Base-by-base conservation (phyloP, 1,139 yeast species). In the Pichiaceae sp. region DNA sequence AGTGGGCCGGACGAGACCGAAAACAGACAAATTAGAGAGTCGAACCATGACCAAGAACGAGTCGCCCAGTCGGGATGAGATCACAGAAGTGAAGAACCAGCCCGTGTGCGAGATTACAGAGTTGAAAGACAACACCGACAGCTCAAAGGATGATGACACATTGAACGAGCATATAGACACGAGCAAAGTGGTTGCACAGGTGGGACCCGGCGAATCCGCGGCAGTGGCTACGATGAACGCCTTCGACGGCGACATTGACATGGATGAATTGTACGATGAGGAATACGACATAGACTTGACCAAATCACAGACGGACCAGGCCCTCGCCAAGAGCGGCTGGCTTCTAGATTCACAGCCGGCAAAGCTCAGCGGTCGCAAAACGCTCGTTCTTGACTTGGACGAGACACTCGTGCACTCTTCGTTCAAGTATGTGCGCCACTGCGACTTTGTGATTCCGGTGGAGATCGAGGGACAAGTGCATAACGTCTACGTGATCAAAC, bases 321-420 rank as follows among this genome's bases (percentile, higher is more conserved):
- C 59, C 55, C 62, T 72, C 55, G 68, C 79, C 47, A 57, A 73
- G 52, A 53, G 82, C 4, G 86, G 83, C 4, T 74, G 73, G 64
- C 70, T 91, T 31, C 65, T 91, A 45, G 77, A 82, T 31, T 71
- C 78, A 2, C 60, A 66, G n/a, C 54, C 65, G 17, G 49, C 56
- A 3, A 53, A 56, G 12, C 59, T 76, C 36, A 49, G 57, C 31
- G 73, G 75, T 40, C 78, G 83, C 42, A 91, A 91, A 60, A 89
- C 97, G 57, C 72, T 91, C 35, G 85, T 91, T 16, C 68, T 91
- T 40, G 99, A 91, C 60, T 68, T 91, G 47, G 99, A 91, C 59
- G 99, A 91, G 62, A 91, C 99, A 2, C 71, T 91, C 44, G 98
- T 91, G 19, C 99, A 91, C 58, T 85, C 96, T 3, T 83, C 95